Evolutionary conservation across 208 protist species (phyloP), one percentile per base, ranked within the genome.

Genomic region (Strigomonas galati): DNA sequence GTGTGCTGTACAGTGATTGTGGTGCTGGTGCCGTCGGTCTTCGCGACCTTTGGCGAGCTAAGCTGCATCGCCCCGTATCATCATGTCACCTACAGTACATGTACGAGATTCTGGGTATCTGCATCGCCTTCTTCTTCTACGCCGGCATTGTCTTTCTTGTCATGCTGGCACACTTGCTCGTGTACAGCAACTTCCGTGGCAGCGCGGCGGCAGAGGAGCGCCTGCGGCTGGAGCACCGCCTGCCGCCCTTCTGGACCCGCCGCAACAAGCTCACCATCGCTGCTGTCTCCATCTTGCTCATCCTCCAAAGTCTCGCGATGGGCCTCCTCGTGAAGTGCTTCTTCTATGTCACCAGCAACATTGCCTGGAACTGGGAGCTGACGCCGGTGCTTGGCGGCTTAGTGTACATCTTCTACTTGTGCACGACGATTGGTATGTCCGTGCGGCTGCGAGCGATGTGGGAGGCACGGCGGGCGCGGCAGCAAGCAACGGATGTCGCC

Each of bases 351-450:
- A 85, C 82, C 2, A 87, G 73, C 49, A 67, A 51, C 35, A 55
- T 87, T 27, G 81, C 62, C 43, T 93, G 87, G 84, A 91, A 77
- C 65, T 90, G 87, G 82, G 87, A 93, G 67, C 71, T 73, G 3
- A 84, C 84, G n/a, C 84, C 82, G 10, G 68, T 84, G 21, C 59
- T 85, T n/a, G 87, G 87, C 19, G 75, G 71, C 14, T 40, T 88
- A 6, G 19, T 84, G 52, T 81, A 80, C 54, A 44, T 70, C 2
- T 23, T 76, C 37, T 71, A 79, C 49, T 57, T 77, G 4, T 40
- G 35, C 35, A 10, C 35, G 35, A 64, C 66, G 23, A 35, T 73
- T 19, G 26, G 44, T 10, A 66, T 75, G 49, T 48, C 24, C 7
- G 21, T 65, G 32, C 35, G 35, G 31, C 30, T 19, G 4, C 19